Base-by-base conservation (phyloP, 202 grass and related monocot genomes). In the Panicum hallii region DNA sequence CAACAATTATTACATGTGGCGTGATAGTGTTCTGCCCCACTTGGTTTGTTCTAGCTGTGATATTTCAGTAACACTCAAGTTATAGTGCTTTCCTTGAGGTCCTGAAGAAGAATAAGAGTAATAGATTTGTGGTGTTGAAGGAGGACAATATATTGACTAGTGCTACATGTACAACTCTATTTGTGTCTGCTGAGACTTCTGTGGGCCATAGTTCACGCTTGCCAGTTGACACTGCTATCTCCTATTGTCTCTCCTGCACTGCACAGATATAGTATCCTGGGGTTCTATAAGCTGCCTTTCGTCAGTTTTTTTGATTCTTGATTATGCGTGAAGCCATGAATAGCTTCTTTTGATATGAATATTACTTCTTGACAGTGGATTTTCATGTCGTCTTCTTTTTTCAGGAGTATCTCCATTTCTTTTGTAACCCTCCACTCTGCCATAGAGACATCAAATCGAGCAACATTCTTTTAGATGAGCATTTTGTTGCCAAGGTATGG, bases 331-430 rank as follows among this genome's bases (percentile, higher is more conserved):
- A 32, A 32, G 32, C 32, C 32, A 3, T 32, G 32, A 15, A 78
- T 4, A 49, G 28, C 4, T 60, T 77, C 3, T 14, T 78, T 48
- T 85, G 41, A 54, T 46, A 49, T 23, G 17, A 14, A 74, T 55
- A 13, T 6, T 76, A 44, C 38, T 43, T 10, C 61, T 56, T 26
- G 62, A 70, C 72, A 23, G 9, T 87, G 14, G 55, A 46, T 82
- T 62, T 16, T 63, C 70, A 63, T 83, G 5, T 77, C n/a, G 22
- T 55, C 15, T 88, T 89, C 56, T 38, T 77, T 8, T 84, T 92
- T 82, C 79, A 99, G 97, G 97, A 99, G 44, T 99, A 99, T 80
- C 93, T 99, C 23, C 97, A 99, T 90, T 99, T 99, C 82, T 99
- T 94, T 87, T 99, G 97, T 77, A 88, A 99, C 81, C 97, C 97